Base-by-base conservation (phyloP, 805 yeast genomes). In the Candida qinlingensis region DNA sequence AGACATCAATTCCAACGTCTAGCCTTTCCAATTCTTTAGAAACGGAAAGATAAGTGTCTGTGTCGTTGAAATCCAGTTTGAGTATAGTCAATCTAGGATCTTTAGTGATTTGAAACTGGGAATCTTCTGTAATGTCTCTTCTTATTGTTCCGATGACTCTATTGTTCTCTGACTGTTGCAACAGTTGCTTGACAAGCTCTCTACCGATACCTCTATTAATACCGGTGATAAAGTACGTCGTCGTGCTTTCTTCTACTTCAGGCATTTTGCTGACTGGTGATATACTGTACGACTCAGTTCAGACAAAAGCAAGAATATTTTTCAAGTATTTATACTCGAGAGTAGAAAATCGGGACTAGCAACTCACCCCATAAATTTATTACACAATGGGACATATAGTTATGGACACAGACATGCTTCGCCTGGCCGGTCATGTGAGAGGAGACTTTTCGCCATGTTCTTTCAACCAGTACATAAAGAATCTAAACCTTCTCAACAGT, bases 1-100 rank as follows among this genome's bases (percentile, higher is more conserved):
- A 65, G 4, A 67, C 64, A 54, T 70, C 73, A 46, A 70, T 64
- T 1, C 54, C 57, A 40, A 53, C 40, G 11, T 55, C 48, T n/a
- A 60, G 37, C 30, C 42, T 48, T 35, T 51, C 49, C 35, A 60
- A 42, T 37, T 60, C 64, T 7, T 46, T 42, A 1, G 54, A 44
- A 5, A 60, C 37, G 2, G 54, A 45, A 7, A 45, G 39, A 39
- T 51, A 48, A 2, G 54, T 42, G 11, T 56, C 54, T 0, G 46
- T 42, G 19, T 55, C 56, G 10, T 50, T 42, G 39, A 53, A 55
- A 30, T 60, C 63, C 4, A 59, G 42, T 44, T 45, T 53, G n/a
- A 60, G 37, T 4, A 60, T 47, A 6, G 53, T 52, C 19, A 60
- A 42, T 11, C 52, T 47, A 8, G 61, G 55, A 46, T 58, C 53